phyloP scores from a whole-genome alignment of 2,329 filamentous ascomycete species.

The Phoma sp. region DNA sequence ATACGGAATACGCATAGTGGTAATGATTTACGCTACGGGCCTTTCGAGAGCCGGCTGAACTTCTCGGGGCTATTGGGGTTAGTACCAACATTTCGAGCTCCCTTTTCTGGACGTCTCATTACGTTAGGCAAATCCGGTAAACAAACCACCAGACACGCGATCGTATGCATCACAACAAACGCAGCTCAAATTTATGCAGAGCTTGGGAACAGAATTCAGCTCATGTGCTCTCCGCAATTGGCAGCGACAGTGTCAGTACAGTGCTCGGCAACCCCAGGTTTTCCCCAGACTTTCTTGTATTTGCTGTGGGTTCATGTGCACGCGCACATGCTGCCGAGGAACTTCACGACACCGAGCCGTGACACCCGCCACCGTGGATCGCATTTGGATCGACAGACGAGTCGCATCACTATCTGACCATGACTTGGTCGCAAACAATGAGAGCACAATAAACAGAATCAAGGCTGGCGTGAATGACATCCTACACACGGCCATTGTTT shows the following conservation, averaged over 20 bases:
- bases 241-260: no score
- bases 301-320: constrained; percentile 1
- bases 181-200: neutral
- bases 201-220: no score
- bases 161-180: neutral
- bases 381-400: constrained; percentile 14
- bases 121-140: neutral
- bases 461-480: no score
- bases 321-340: constrained; percentile 42
- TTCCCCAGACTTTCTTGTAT: constrained; percentile 9
- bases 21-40: neutral
- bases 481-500: no score
- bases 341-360: constrained; percentile 22
- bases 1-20: neutral
- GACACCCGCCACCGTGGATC: constrained; percentile 14
- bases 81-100: constrained; percentile 1
- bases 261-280: constrained; percentile 4
- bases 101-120: constrained; percentile 1
- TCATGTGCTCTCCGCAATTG: no score
- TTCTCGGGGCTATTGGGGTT: neutral
- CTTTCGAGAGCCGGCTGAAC: neutral
- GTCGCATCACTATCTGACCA: constrained; percentile 6
- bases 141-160: no score
- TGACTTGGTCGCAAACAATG: neutral
- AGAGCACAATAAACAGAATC: no score